Evolutionary conservation across 2,329 filamentous ascomycete genomes (phyloP), one percentile per base, ranked within the genome.

Genomic region (Chaetomium strumarium): DNA sequence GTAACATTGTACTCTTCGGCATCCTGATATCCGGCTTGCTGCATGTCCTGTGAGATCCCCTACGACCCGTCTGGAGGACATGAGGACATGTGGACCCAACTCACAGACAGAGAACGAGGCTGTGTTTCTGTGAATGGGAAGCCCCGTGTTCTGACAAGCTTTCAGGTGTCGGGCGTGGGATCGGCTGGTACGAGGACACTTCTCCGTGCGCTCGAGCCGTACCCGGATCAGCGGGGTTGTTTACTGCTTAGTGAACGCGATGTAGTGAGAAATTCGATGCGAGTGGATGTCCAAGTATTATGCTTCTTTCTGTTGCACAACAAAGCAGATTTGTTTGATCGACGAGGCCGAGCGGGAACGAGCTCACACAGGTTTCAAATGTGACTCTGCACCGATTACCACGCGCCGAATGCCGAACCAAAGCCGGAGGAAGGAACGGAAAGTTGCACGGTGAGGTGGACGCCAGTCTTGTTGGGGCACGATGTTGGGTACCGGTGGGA

Each of bases 281-380:
- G 49, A 53, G 50, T 51, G 52, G 46, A 2, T 30, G 11, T 19
- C 29, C 24, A 14, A 34, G 24, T 24, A 24, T 24, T 9, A 43
- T 14, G 12, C 5, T 43, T 24, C 12, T 13, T 34, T 24, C 29
- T 37, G 20, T 46, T 31, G 20, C 17, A 20, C 14, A 20, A 20
- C 14, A 20, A 44, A 38, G 20, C 30, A 4, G 5, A 3, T 14
- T 6, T 30, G 55, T 53, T 51, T 56, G 51, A 56, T 56, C 51
- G 51, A 31, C 53, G 13, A 38, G 34, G n/a, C 42, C 17, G 16
- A 43, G 19, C 37, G 43, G 30, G 44, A 16, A n/a, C 31, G 17
- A 43, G 41, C 16, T n/a, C 36, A 46, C 16, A 19, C 36, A 46
- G 33, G 51, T 53, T 56, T 53, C 51, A 44, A 44, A n/a, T n/a